Percentiles rank a stretch among this genome's conserved stretches.
These are phyloP conservation scores for Panicum hallii DNA, from an alignment of 202 grass and related monocot species.

Conservation along the genomic window DNA sequence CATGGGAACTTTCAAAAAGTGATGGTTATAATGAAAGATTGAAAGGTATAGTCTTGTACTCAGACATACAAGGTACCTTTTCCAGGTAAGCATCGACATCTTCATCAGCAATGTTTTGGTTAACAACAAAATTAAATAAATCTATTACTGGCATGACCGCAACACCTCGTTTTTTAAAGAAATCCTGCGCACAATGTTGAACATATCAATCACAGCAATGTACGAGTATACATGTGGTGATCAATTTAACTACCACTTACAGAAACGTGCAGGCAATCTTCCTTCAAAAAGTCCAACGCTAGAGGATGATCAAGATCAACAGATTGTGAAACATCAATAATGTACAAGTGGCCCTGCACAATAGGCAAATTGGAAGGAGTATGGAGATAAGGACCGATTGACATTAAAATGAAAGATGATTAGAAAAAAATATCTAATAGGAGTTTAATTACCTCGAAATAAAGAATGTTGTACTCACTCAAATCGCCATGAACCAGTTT, in stretches of 20 bases:
- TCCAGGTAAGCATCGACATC: constrained; percentile 84
- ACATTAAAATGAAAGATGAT: constrained; percentile 9
- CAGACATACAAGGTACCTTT: constrained; percentile 63
- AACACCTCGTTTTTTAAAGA: constrained; percentile 88
- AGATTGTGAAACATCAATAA: constrained; percentile 98
- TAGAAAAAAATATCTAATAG: constrained; percentile 10
- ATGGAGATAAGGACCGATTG: constrained; percentile 31
- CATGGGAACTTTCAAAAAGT: constrained; percentile 13
- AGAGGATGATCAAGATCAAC: constrained; percentile 92
- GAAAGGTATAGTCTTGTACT: constrained; percentile 7
- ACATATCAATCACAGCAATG: constrained; percentile 13
- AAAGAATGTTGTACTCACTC: constrained; percentile 99
- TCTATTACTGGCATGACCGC: constrained; percentile 77
- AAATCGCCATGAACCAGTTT: constrained; percentile 97
- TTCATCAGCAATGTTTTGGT: constrained; percentile 79
- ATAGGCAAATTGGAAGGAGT: constrained; percentile 29
- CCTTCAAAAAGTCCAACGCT: constrained; percentile 87
- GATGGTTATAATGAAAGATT: background rate
- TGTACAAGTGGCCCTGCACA: constrained; percentile 87
- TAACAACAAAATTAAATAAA: constrained; percentile 90
- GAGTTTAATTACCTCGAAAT: constrained; percentile 79
- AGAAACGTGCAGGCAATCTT: constrained; percentile 95
- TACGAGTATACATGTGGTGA: constrained; percentile 11
- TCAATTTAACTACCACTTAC: constrained; percentile 60
- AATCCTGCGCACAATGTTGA: constrained; percentile 62